Conservation (phyloP, 2,329 filamentous ascomycete genomes). For the Colletotrichum gigasporum region DNA sequence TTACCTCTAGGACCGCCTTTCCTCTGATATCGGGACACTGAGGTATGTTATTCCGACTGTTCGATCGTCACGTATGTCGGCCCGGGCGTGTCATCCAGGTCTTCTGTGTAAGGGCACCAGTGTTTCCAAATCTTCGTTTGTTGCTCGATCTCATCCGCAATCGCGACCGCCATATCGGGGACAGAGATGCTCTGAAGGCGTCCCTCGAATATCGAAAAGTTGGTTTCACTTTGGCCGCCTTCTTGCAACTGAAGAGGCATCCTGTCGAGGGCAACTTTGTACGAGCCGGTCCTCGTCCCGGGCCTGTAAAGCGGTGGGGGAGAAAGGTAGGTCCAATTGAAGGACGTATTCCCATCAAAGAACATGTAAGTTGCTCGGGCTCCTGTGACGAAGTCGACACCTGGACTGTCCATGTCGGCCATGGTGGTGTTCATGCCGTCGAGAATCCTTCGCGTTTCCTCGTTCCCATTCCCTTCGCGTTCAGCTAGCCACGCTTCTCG, state of each 20-base stretch:
- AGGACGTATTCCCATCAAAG: conserved; percentile 6
- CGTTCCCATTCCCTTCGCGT: background rate
- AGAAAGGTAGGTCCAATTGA: conserved; percentile 6
- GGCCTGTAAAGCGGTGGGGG: conserved; percentile 3
- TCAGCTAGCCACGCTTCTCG: background rate
- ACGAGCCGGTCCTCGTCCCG: background rate
- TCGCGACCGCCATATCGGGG: conserved; percentile 10
- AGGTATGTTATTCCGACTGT: background rate
- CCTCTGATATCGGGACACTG: too few species aligned
- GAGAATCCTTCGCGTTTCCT: background rate
- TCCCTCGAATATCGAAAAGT: background rate
- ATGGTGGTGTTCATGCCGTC: background rate
- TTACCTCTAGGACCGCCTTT: too few species aligned
- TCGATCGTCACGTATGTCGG: background rate
- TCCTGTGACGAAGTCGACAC: conserved; percentile 6
- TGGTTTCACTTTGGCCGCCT: background rate
- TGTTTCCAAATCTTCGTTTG: conserved; percentile 12
- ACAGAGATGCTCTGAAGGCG: conserved; percentile 11
- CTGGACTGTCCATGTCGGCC: conserved; percentile 10
- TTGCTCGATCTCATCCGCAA: conserved; percentile 12
- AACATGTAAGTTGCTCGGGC: conserved; percentile 1
- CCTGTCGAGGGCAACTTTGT: background rate
- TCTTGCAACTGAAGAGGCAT: background rate
- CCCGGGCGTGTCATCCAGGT: background rate
- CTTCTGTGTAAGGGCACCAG: conserved; percentile 8